phyloP scores from a whole-genome alignment of 352 stramenopile genomes.

The Globisporangium perplexum region DNA sequence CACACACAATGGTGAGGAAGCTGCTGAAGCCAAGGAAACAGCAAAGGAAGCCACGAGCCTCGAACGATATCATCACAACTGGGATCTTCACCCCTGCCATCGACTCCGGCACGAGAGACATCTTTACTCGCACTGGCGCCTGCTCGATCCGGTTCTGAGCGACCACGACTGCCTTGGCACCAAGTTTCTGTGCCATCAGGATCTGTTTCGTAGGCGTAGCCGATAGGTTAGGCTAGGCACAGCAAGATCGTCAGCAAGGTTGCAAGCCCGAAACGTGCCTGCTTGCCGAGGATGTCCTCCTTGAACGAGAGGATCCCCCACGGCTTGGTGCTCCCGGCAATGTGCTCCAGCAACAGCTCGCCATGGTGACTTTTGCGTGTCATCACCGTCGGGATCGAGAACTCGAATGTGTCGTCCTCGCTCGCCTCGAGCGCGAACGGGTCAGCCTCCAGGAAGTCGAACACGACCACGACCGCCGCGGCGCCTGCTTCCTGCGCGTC shows the following conservation, averaged over 20 bases:
- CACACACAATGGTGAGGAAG: not conserved
- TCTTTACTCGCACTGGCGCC: conserved; percentile 33
- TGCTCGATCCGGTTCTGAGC: conserved; percentile 49
- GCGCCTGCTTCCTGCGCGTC: conserved; percentile 59
- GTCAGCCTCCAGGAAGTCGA: conserved; percentile 66
- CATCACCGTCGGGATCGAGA: conserved; percentile 64
- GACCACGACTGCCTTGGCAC: conserved; percentile 60
- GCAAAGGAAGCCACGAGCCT: conserved; percentile 15
- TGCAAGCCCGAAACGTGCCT: conserved; percentile 16
- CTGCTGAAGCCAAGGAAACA: not conserved
- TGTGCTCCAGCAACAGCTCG: conserved; percentile 48
- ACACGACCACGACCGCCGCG: conserved; percentile 48
- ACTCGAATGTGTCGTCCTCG: conserved; percentile 48
- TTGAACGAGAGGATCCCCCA: conserved; percentile 51
- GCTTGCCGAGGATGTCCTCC: conserved; percentile 61
- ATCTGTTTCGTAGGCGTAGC: conserved; percentile 26
- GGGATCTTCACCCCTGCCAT: conserved; percentile 56
- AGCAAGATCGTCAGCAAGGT: conserved; percentile 2
- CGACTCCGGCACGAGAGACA: not conserved
- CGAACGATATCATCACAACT: conserved; percentile 49
- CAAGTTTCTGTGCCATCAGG: conserved; percentile 48
- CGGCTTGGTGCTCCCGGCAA: conserved; percentile 22
- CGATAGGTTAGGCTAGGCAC: not conserved
- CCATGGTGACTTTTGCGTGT: conserved; percentile 48
- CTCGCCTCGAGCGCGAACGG: conserved; percentile 48